Percentiles rank a stretch among this genome's conserved stretches.
These are phyloP conservation scores for Penicillium arizonense DNA, from an alignment of 495 filamentous ascomycete species.

Conservation along the genomic window DNA sequence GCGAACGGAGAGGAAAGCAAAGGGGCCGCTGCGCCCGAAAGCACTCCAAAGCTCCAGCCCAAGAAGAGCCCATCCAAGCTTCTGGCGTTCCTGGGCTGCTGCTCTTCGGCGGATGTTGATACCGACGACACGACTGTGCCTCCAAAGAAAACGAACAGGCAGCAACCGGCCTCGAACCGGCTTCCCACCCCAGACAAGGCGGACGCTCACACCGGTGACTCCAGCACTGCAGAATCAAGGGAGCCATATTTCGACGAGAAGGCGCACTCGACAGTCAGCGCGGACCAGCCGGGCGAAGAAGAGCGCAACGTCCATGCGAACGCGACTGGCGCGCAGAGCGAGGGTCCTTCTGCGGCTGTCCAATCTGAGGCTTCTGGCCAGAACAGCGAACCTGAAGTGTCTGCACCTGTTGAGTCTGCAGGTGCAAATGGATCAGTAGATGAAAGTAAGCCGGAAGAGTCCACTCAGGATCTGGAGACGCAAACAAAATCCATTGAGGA, in stretches of 20 bases:
- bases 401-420: not conserved
- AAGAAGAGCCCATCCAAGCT: conserved; percentile 52
- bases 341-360: conserved; percentile 20
- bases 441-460: conserved; percentile 12
- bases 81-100: conserved; percentile 77
- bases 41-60: conserved; percentile 57
- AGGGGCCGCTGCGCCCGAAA: conserved; percentile 25
- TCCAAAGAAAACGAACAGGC: conserved; percentile 63
- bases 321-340: conserved; percentile 21
- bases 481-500: conserved; percentile 11
- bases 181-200: conserved; percentile 53
- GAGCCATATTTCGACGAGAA: conserved; percentile 56
- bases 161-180: conserved; percentile 51
- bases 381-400: conserved; percentile 8
- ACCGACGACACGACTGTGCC: conserved; percentile 59
- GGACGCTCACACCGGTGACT: conserved; percentile 48
- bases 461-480: conserved; percentile 5
- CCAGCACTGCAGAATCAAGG: conserved; percentile 56
- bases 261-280: conserved; percentile 32
- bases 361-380: conserved; percentile 14
- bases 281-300: conserved; percentile 37
- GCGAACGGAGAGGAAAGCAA: conserved; percentile 39
- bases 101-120: conserved; percentile 64
- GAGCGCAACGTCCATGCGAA: conserved; percentile 15
- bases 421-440: conserved; percentile 11